Evolutionary conservation across 169 alveolate genomes (phyloP).

Genomic region (Theileria sp.): DNA sequence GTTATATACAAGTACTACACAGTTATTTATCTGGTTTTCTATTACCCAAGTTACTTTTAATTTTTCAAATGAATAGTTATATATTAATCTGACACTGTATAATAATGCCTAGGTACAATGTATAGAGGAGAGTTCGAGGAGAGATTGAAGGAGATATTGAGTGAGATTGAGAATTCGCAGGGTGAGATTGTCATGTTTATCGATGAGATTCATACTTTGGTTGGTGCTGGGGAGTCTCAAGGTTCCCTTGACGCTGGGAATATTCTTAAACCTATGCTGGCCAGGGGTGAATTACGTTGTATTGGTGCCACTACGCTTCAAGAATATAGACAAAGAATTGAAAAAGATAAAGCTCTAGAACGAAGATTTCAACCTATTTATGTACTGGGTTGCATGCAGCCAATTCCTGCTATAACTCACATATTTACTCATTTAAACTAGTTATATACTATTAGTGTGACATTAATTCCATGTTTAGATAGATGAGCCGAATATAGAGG

Average conservation of each 20-base stretch:
- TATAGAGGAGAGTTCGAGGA: constrained; percentile 91
- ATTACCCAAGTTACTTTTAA: not conserved
- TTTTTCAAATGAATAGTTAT: not conserved
- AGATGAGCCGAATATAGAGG: constrained; percentile 82
- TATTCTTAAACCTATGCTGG: constrained; percentile 84
- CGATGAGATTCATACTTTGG: constrained; percentile 86
- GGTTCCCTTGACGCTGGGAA: constrained; percentile 87
- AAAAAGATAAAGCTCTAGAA: constrained; percentile 87
- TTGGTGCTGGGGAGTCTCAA: constrained; percentile 90
- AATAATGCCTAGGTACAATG: constrained; percentile 69
- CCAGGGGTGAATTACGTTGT: constrained; percentile 85
- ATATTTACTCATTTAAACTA: too few relatives aligned
- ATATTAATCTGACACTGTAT: not conserved
- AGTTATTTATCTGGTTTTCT: too few relatives aligned
- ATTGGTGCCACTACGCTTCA: constrained; percentile 88
- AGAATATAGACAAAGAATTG: constrained; percentile 85
- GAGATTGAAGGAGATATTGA: constrained; percentile 80
- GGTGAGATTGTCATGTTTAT: constrained; percentile 86
- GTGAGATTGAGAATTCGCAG: constrained; percentile 84
- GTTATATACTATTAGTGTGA: too few relatives aligned
- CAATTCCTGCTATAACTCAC: not conserved
- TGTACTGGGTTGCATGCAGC: constrained; percentile 30
- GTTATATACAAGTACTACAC: too few relatives aligned
- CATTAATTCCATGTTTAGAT: constrained; percentile 28
- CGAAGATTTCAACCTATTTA: constrained; percentile 87